Conservation (phyloP, 2,329 filamentous ascomycete species). For the Trichophyton verrucosum region DNA sequence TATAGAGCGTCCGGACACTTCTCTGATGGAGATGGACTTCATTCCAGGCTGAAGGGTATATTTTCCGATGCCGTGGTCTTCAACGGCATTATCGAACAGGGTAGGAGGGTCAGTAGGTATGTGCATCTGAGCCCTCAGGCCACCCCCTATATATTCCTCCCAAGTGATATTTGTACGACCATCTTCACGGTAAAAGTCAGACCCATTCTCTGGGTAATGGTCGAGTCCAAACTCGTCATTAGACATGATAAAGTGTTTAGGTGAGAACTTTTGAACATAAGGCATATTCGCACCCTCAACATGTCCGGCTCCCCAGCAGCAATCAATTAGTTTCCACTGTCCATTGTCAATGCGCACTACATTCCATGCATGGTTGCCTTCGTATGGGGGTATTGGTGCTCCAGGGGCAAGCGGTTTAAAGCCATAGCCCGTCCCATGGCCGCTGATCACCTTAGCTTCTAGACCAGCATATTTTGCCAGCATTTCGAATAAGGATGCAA, state of each 20-base stretch:
- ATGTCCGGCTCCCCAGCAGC: constrained; percentile 83
- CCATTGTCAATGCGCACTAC: constrained; percentile 76
- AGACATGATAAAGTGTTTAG: constrained; percentile 46
- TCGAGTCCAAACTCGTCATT: constrained; percentile 72
- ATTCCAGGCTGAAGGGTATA: constrained; percentile 50
- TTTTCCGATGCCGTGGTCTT: constrained; percentile 40
- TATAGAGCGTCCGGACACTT: constrained; percentile 39
- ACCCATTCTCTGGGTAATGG: constrained; percentile 62
- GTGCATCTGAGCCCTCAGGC: constrained; percentile 33
- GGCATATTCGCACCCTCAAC: constrained; percentile 42
- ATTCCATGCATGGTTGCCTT: constrained; percentile 78
- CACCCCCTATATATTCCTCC: constrained; percentile 69
- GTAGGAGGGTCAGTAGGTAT: constrained; percentile 30
- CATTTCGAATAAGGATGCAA: constrained; percentile 67
- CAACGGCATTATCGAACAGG: constrained; percentile 37
- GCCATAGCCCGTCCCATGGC: constrained; percentile 80
- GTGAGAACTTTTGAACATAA: constrained; percentile 58
- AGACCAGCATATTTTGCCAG: constrained; percentile 70
- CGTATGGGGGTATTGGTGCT: constrained; percentile 50
- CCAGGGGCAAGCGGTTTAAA: constrained; percentile 52
- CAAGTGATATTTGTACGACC: constrained; percentile 52
- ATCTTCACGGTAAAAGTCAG: constrained; percentile 58
- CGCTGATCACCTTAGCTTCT: constrained; percentile 59
- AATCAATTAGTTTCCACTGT: constrained; percentile 80
- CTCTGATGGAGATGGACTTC: constrained; percentile 50